A percentile compares a stretch with the other conserved stretches of the same genome.
Conservation (phyloP, 305 asterid species). For the Stenogyne calaminthoides region DNA sequence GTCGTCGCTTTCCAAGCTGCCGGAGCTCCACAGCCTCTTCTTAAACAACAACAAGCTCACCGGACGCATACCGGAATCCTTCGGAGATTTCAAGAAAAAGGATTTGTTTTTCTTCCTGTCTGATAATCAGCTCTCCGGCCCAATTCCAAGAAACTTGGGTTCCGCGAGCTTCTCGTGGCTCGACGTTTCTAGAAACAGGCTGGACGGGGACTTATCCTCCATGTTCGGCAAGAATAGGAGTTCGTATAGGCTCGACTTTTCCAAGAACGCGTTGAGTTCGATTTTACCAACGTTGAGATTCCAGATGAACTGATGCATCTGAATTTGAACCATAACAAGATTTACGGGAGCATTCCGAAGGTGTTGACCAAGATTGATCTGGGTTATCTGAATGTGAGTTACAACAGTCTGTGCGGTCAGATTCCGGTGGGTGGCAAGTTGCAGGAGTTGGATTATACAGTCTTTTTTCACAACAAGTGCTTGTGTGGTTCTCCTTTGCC, state of each 20-base stretch:
- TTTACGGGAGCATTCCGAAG: slow-evolving; percentile 28
- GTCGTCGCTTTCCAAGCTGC: slow-evolving; percentile 33
- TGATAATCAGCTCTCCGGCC: slow-evolving; percentile 37
- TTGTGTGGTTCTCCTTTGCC: slow-evolving; percentile 51
- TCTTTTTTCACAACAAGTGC: slow-evolving; percentile 41
- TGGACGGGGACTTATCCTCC: slow-evolving; percentile 33
- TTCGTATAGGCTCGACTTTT: background rate
- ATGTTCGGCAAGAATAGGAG: slow-evolving; percentile 44
- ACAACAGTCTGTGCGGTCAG: slow-evolving; percentile 51
- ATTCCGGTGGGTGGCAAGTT: slow-evolving; percentile 48
- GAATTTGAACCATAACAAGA: slow-evolving; percentile 47
- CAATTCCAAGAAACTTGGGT: slow-evolving; percentile 31
- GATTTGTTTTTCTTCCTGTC: slow-evolving; percentile 26
- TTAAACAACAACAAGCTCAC: slow-evolving; percentile 46
- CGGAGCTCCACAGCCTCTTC: slow-evolving; percentile 27
- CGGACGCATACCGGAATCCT: slow-evolving; percentile 45
- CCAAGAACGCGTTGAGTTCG: too few species aligned
- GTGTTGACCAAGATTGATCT: slow-evolving; percentile 16
- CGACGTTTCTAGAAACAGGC: slow-evolving; percentile 40
- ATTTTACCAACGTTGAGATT: slow-evolving; percentile 27
- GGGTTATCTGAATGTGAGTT: slow-evolving; percentile 44
- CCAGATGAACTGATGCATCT: slow-evolving; percentile 21
- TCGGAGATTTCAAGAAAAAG: slow-evolving; percentile 23
- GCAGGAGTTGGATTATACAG: slow-evolving; percentile 28
- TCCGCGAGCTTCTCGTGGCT: slow-evolving; percentile 10